A percentile compares a stretch with the other conserved stretches of the same genome.
Evolutionary conservation across 768 basidiomycete species (phyloP).

Genomic region (Lentinus brumalis): DNA sequence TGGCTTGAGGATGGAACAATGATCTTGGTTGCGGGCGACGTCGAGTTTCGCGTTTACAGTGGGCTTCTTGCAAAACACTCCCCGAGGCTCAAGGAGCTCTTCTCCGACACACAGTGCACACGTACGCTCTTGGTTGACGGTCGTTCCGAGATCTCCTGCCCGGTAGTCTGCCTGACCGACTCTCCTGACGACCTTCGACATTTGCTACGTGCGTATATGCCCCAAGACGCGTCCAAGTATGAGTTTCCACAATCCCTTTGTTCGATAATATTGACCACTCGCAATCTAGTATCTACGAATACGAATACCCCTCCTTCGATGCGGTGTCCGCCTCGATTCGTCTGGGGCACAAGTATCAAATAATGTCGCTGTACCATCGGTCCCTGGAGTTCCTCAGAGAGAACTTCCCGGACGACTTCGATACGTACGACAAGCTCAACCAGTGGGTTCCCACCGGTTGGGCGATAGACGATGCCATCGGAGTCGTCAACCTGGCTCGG

Average conservation of each 20-base stretch:
- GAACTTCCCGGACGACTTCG: neutral
- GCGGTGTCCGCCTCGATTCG: neutral
- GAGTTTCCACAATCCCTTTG: neutral
- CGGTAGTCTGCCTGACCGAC: neutral
- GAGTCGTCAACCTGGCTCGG: too few species aligned
- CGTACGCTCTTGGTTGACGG: too few species aligned
- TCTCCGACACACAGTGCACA: neutral
- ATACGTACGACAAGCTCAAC: neutral
- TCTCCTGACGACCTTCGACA: neutral
- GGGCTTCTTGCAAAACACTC: conserved; percentile 27
- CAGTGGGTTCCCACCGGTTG: neutral
- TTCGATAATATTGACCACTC: neutral
- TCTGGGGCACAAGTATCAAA: conserved; percentile 1
- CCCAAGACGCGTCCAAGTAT: neutral
- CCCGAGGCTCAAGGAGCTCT: conserved; percentile 16
- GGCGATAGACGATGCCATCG: too few species aligned
- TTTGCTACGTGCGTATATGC: neutral
- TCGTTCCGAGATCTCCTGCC: neutral
- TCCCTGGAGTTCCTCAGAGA: neutral
- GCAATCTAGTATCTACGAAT: neutral
- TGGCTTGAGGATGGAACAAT: conserved; percentile 32
- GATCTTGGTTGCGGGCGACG: conserved; percentile 25
- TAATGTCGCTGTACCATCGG: neutral
- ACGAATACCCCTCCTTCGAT: neutral
- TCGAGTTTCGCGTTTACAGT: conserved; percentile 26